Percentiles rank a stretch among this genome's conserved stretches.
phyloP scores from a whole-genome alignment of 2,329 filamentous ascomycete genomes.

The Elsinoe necatrix region DNA sequence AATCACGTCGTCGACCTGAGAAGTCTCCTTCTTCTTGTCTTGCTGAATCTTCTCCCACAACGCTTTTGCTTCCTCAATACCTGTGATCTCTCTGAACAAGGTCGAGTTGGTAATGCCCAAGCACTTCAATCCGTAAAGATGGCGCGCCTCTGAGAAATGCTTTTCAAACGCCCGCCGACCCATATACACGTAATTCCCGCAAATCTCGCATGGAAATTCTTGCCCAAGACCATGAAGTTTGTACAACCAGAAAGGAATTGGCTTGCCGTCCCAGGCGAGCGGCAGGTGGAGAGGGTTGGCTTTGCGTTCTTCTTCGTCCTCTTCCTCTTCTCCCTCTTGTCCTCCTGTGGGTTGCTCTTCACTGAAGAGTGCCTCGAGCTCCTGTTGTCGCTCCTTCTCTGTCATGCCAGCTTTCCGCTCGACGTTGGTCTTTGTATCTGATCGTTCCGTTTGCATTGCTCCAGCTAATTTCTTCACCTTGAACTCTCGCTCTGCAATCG shows the following conservation, averaged over 20 bases:
- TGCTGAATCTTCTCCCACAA: constrained; percentile 90
- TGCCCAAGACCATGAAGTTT: constrained; percentile 91
- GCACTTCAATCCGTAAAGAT: constrained; percentile 89
- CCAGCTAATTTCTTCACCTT: constrained; percentile 70
- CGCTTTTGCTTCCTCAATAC: constrained; percentile 77
- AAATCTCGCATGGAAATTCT: constrained; percentile 92
- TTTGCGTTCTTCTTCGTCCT: constrained; percentile 65
- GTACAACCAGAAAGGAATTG: constrained; percentile 98
- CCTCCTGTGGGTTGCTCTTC: constrained; percentile 39
- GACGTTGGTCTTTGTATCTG: constrained; percentile 86
- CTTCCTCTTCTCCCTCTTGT: constrained; percentile 47
- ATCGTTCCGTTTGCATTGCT: constrained; percentile 76
- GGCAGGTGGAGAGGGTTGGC: constrained; percentile 97
- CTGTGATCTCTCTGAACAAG: constrained; percentile 87
- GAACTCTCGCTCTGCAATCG: constrained; percentile 81
- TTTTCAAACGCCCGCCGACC: constrained; percentile 93
- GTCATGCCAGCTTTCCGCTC: constrained; percentile 98
- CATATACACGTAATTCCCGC: constrained; percentile 99
- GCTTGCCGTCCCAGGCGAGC: constrained; percentile 95
- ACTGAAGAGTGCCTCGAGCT: constrained; percentile 76
- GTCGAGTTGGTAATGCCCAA: constrained; percentile 86
- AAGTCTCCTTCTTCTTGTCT: constrained; percentile 69
- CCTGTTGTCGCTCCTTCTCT: constrained; percentile 86
- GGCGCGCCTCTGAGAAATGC: constrained; percentile 90
- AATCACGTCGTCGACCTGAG: constrained; percentile 73